Base-by-base conservation (phyloP, 2,329 filamentous ascomycete species). In the Curvularia lunata region DNA sequence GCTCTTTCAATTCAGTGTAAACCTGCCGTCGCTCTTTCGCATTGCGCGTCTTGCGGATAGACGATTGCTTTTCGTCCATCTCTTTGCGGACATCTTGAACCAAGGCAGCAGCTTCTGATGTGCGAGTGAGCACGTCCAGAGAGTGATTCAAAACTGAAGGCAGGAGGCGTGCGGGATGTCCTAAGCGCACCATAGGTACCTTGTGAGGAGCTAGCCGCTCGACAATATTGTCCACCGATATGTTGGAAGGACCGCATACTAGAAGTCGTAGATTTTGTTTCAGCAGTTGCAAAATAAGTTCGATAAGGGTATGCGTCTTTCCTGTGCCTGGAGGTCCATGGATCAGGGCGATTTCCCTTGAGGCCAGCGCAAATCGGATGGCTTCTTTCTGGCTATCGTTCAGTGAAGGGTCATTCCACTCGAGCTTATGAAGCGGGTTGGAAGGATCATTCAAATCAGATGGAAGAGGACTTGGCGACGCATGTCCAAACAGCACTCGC, bases 141-240 rank as follows among this genome's bases (percentile, higher is more conserved):
- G 93, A 97, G 77, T 97, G 93, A 63, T 88, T 89, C 32, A 98
- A 77, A 0, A 99, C 92, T 0, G 91, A 92, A 0, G 93, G 93
- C 0, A 99, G 83, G 25, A 99, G 83, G 19, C 95, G 88, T 1
- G 95, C 95, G 0, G 95, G 95, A 76, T 99, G 95, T 1, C 95
- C 95, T 0, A 99, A 85, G 1, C 95, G 89, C 34, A 98, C 85
- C 68, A 98, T 92, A 0, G 92, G 89, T 1, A 97, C 83, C 70
- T 92, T 92, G 75, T 93, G 90, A 0, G 91, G 87, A 1, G 92
- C 87, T 1, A 98, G 84, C 7, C 95, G 88, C 78, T 99, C 95
- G 8, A 97, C 93, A 56, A 99, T 96, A 72, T 99, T 99, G 83
- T 99, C 95, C 1, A 99, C 95, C 0, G 92, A 95, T 67, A 99